These are phyloP conservation scores for Aspergillus amoenus DNA, from an alignment of 2,329 filamentous ascomycete genomes.

Conservation along the genomic window DNA sequence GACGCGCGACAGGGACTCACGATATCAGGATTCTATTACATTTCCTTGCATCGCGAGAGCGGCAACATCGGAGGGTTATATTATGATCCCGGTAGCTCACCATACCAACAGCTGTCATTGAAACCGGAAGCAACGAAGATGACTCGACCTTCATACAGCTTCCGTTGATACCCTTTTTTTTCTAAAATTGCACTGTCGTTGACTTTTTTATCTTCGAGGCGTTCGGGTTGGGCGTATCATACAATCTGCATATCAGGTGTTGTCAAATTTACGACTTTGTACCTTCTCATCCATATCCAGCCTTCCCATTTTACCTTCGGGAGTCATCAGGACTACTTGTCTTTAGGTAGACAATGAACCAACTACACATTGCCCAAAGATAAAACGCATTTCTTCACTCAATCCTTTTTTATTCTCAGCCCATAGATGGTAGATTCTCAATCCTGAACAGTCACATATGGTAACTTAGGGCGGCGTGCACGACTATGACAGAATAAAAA, in stretches of 20 bases:
- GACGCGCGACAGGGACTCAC: conserved; percentile 49
- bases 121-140: conserved; percentile 41
- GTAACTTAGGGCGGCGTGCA: not conserved
- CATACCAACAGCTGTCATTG: conserved; percentile 49
- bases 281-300: not conserved
- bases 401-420: not conserved
- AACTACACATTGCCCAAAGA: not conserved
- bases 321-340: not conserved
- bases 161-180: conserved; percentile 29
- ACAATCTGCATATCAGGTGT: conserved; percentile 20
- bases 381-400: not conserved
- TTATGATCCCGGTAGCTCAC: conserved; percentile 50
- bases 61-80: conserved; percentile 51
- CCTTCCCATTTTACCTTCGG: not conserved
- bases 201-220: not conserved
- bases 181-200: not conserved
- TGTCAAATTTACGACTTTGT: not conserved
- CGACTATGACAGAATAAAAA: not conserved
- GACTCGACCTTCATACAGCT: conserved; percentile 43
- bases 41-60: conserved; percentile 46
- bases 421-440: not conserved
- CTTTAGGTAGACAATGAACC: not conserved
- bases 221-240: conserved; percentile 1
- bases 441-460: not conserved
- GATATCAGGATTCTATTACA: conserved; percentile 53